Base-by-base conservation (phyloP, 2,329 filamentous ascomycete species). In the Helotiales sp. region DNA sequence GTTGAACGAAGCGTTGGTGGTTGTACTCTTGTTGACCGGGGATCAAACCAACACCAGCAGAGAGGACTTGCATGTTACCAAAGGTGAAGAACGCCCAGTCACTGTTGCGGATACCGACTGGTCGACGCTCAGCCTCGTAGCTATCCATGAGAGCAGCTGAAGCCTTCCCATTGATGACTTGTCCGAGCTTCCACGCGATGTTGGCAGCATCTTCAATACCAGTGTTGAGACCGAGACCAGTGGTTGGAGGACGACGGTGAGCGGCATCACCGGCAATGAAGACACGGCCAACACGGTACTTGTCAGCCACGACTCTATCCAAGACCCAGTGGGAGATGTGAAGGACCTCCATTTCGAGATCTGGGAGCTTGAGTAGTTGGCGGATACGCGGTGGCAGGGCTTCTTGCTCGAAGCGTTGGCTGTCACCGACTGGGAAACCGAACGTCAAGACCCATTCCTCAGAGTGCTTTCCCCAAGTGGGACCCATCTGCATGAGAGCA, bases 211-310 rank as follows among this genome's bases (percentile, higher is more conserved):
- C 80, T 60, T 81, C 78, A 31, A 82, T 77, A 59, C 80, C 82
- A 1, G 81, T 83, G 66, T 84, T 84, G 38, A 75, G 78, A 1
- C 81, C 81, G 0, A 83, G 73, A 0, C 80, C 82, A 64, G 82
- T 80, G 25, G 78, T 74, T 0, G 81, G 81, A 0, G 81, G 81
- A 63, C 83, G 81, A 1, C 81, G 74, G 64, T 85, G 82, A 1
- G 78, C 78, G 0, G 81, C 79, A 59, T 85, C 82, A 10, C 82
- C 81, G 9, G 34, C 56, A 5, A 74, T 75, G 40, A 30, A 59
- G 13, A 62, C 40, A 7, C 74, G 76, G 24, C 60, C 60, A 29
- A 42, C 42, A 15, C 52, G 42, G 52, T 66, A 68, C 34, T 54
- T 57, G 27, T 60, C 40, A 13, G 65, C 64, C 27, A 66, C 24